Conservation (phyloP, 805 yeast species). For the Metahyphopichia silvanorum region DNA sequence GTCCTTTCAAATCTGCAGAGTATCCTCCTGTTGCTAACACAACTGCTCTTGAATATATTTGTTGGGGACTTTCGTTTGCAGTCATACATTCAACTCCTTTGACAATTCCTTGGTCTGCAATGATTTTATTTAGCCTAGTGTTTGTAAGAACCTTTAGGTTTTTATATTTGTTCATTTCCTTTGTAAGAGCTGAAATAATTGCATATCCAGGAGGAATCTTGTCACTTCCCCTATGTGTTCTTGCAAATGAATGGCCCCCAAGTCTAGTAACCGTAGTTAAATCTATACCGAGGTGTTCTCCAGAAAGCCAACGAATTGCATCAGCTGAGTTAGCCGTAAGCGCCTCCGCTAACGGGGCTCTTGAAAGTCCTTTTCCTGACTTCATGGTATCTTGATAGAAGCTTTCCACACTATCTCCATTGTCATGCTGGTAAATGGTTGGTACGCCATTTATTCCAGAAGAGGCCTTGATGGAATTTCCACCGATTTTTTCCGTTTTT, state of each 20-base stretch:
- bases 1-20: constrained; percentile 35
- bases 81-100: constrained; percentile 36
- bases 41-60: constrained; percentile 20
- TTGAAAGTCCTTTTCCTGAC: constrained; percentile 30
- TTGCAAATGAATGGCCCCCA: constrained; percentile 39
- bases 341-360: constrained; percentile 19
- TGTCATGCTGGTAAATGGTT: constrained; percentile 21
- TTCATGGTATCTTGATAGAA: constrained; percentile 28
- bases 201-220: constrained; percentile 60
- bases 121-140: constrained; percentile 12
- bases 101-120: constrained; percentile 28
- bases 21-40: constrained; percentile 62
- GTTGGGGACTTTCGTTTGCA: constrained; percentile 10
- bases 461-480: constrained; percentile 60
- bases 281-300: constrained; percentile 21
- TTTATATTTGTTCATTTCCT: constrained; percentile 29
- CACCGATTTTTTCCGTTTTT: constrained; percentile 49
- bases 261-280: constrained; percentile 28
- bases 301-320: constrained; percentile 33
- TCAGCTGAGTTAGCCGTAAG: constrained; percentile 22
- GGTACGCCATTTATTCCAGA: constrained; percentile 54
- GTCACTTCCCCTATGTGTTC: constrained; percentile 40
- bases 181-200: constrained; percentile 45
- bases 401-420: constrained; percentile 21
- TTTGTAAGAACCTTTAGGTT: constrained; percentile 15